Conservation (phyloP, 2,329 filamentous ascomycete genomes). For the Capronia coronata region DNA sequence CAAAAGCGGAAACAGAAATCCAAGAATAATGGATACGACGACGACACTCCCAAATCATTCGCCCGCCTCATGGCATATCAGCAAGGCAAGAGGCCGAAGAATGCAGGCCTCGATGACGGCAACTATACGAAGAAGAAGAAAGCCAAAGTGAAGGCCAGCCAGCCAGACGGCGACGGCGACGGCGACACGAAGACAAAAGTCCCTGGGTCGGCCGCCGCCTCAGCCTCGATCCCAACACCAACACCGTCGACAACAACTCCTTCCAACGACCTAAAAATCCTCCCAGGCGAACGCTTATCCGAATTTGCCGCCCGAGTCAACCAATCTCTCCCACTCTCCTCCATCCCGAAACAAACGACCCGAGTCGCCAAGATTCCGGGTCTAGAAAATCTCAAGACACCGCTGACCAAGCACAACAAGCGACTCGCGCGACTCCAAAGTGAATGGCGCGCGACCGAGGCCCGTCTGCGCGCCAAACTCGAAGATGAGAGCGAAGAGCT, state of each 20-base stretch:
- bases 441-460: constrained; percentile 53
- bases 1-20: constrained; percentile 34
- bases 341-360: constrained; percentile 51
- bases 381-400: constrained; percentile 49
- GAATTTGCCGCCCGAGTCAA: constrained; percentile 81
- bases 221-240: constrained; percentile 20
- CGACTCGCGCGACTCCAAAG: constrained; percentile 59
- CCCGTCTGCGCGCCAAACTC: constrained; percentile 61
- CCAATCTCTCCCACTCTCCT: constrained; percentile 69
- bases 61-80: constrained; percentile 73
- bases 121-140: constrained; percentile 33
- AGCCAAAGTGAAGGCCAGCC: constrained; percentile 40
- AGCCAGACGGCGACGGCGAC: constrained; percentile 26
- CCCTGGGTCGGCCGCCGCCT: constrained; percentile 14
- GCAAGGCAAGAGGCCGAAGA: constrained; percentile 48
- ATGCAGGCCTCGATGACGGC: constrained; percentile 66
- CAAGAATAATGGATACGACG: constrained; percentile 41
- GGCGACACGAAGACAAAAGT: constrained; percentile 24
- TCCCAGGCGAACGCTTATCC: constrained; percentile 73
- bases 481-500: constrained; percentile 65
- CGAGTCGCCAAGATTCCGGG: constrained; percentile 51
- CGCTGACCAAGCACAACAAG: constrained; percentile 74
- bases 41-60: constrained; percentile 87
- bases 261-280: constrained; percentile 54
- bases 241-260: constrained; percentile 9